Base-by-base conservation (phyloP, 2,329 filamentous ascomycete species). In the Epichloe gansuensis region DNA sequence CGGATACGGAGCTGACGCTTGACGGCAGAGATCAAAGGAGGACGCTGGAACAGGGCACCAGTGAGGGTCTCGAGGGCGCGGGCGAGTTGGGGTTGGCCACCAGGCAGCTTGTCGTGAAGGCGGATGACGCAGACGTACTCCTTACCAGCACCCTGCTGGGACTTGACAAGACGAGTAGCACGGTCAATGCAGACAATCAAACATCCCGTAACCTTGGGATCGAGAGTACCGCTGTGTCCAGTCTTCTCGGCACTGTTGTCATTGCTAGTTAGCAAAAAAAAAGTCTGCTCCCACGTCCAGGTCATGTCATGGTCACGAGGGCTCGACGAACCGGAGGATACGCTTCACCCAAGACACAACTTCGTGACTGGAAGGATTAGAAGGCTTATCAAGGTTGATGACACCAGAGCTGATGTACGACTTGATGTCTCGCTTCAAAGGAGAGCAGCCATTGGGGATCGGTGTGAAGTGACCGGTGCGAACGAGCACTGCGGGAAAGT, bases 301-400 rank as follows among this genome's bases (percentile, higher is more conserved):
- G 12, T 35, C 34, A 48, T 1, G 2, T 21, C 21, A 35, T 41
- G 8, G n/a, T n/a, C 21, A 37, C 17, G 52, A 47, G 28, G 42
- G 38, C 44, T 52, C 51, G 49, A 65, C 72, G 59, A 81, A 90
- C 86, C 86, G 85, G 53, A 98, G 79, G 65, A 97, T 97, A 63
- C 91, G 85, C 85, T 98, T 98, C 63, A 97, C 87, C 93, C 93
- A 98, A 60, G 93, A 91, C 66, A 98, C 93, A 60, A 98, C 93
- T 78, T 98, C 93, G 80, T 98, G 93, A 65, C 86, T 93, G 61
- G 91, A 96, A 52, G 91, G 91, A 76, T 98, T 98, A 51, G 91
- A 94, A 54, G 91, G 93, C 77, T 72, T 72, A 59, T 72, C 70
- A 62, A 96, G 84, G 76, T 98, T 98, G 74, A 98, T 97, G 55